Percentiles rank a stretch among this genome's conserved stretches.
Evolutionary conservation across 805 yeast genomes (phyloP).

Genomic region (Yarrowia sp.): DNA sequence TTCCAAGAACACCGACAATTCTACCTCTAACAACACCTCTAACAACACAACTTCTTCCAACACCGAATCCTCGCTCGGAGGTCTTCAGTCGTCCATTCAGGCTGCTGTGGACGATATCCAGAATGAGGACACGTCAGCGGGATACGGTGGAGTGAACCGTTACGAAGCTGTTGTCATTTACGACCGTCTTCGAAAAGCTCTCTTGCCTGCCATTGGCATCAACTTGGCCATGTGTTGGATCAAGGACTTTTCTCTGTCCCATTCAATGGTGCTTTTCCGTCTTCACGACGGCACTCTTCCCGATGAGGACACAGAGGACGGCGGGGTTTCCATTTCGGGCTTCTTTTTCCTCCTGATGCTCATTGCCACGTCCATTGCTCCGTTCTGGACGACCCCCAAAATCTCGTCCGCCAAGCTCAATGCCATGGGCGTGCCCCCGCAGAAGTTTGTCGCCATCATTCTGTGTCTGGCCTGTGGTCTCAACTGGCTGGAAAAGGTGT

Average conservation of each 20-base stretch:
- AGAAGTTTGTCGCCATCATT: slow-evolving; percentile 32
- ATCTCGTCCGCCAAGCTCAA: slow-evolving; percentile 23
- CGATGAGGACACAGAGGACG: slow-evolving; percentile 19
- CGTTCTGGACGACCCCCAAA: slow-evolving; percentile 32
- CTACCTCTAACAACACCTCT: background rate
- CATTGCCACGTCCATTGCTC: slow-evolving; percentile 27
- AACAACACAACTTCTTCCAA: background rate
- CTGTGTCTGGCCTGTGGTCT: slow-evolving; percentile 15
- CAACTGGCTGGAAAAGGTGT: slow-evolving; percentile 34
- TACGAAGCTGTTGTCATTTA: slow-evolving; percentile 29
- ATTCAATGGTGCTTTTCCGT: slow-evolving; percentile 23
- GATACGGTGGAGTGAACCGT: slow-evolving; percentile 35
- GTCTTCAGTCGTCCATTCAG: slow-evolving; percentile 15
- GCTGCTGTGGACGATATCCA: slow-evolving; percentile 26
- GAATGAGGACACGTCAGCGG: slow-evolving; percentile 35
- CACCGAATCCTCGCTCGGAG: background rate
- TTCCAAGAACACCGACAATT: background rate
- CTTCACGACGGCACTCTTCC: slow-evolving; percentile 7
- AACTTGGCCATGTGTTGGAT: slow-evolving; percentile 38
- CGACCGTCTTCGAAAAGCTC: slow-evolving; percentile 7
- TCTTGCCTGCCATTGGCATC: slow-evolving; percentile 12
- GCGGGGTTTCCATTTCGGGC: slow-evolving; percentile 2
- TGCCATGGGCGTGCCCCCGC: slow-evolving; percentile 29
- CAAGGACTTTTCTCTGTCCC: slow-evolving; percentile 34
- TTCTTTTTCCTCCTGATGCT: slow-evolving; percentile 25